Evolutionary conservation across 805 yeast species (phyloP), one percentile per base, ranked within the genome.

Genomic region (Myxozyma nipponensis): DNA sequence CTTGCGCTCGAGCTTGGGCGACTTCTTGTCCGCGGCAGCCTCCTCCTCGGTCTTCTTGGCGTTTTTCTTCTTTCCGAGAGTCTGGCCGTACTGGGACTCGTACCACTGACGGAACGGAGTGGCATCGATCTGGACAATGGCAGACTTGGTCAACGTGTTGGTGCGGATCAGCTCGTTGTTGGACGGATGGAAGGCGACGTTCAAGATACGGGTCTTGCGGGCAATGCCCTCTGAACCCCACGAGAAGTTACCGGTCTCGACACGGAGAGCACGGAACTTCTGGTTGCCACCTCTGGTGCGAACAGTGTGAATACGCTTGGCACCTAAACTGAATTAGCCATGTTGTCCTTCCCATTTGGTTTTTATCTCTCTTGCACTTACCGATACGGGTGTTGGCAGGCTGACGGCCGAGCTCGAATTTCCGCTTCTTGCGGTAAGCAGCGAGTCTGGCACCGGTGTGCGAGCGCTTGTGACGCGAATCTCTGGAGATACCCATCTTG

Each of bases 371-470:
- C 10, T 3, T n/a, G 19, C 28, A 38, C 49, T n/a, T 46, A 55
- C 62, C 98, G 71, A 93, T 90, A 83, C 88, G 90, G 80, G 98
- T 91, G 90, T 86, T 89, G 73, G 98, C 95, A 70, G 96, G 83
- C 82, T 93, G 98, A 81, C 98, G 93, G 70, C 98, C 98, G 76
- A 86, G 84, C 81, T 91, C 98, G 74, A 93, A 91, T 95, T 91
- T 93, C 84, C 98, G 83, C 96, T 91, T 91, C 91, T 91, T 91
- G 88, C 98, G 91, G 95, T 84, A 87, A 79, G 89, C 95, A 77
- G 98, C 98, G 79, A 97, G 89, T 80, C 89, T 90, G 76, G 98
- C 98, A 86, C 98, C 98, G 73, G 98, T 90, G 77, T 95, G 95
- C 71, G 97, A 79, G 79, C 98, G 95, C 87, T 91, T 91, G 90